phyloP scores from a whole-genome alignment of 148 eudicot genomes.

The Rhododendron simsii region DNA sequence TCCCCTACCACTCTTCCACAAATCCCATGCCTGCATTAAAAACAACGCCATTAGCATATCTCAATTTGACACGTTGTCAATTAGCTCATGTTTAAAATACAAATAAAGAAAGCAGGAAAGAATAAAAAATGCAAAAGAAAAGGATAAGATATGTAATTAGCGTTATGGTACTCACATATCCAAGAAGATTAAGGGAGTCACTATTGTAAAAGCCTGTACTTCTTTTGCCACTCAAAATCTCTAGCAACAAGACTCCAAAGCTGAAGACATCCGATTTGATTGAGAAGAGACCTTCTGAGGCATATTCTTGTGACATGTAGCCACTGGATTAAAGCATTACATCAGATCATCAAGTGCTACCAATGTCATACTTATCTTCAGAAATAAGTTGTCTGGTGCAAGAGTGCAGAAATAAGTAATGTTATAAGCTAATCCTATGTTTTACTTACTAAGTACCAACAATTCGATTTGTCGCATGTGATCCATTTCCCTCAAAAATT shows the following conservation, averaged over 20 bases:
- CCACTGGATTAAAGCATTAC: background rate
- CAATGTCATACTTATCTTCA: background rate
- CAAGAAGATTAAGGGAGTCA: no score
- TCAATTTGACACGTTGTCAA: background rate
- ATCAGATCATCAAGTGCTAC: background rate
- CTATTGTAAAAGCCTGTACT: background rate
- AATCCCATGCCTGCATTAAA: no score
- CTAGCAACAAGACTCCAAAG: background rate
- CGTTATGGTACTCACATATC: no score
- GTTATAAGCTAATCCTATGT: background rate
- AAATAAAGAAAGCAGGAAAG: no score
- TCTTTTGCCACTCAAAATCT: background rate
- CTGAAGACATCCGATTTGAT: background rate
- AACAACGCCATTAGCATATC: no score
- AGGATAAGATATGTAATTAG: no score
- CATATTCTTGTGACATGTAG: background rate
- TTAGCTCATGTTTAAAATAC: background rate
- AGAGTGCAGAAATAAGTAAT: no score
- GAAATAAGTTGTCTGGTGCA: background rate
- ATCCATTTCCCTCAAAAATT: background rate
- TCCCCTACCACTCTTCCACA: background rate
- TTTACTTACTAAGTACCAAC: constrained; percentile 18
- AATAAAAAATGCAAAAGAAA: background rate
- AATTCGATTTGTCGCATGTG: background rate
- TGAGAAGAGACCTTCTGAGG: background rate